These are phyloP conservation scores for Fusarium tuaranense DNA, from an alignment of 2,329 filamentous ascomycete species.

Conservation along the genomic window DNA sequence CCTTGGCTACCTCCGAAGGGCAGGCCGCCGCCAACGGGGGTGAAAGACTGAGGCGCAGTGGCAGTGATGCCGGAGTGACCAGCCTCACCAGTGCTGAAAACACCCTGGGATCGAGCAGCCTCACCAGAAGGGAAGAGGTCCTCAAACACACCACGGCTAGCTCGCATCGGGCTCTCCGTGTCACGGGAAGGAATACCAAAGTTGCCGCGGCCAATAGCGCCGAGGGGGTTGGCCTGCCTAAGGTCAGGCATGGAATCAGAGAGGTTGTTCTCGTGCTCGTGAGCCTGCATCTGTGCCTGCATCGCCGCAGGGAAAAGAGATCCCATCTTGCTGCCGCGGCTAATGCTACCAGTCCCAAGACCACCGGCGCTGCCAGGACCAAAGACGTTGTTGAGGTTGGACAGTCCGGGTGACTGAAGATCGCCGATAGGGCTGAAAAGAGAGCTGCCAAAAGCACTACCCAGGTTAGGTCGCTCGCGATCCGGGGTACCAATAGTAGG, in stretches of 20 bases:
- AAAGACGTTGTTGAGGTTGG: slow-evolving; percentile 77
- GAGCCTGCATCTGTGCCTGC: slow-evolving; percentile 88
- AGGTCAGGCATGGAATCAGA: slow-evolving; percentile 70
- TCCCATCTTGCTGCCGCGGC: slow-evolving; percentile 84
- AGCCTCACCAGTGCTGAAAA: slow-evolving; percentile 54
- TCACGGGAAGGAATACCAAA: slow-evolving; percentile 68
- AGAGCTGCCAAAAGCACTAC: slow-evolving; percentile 78
- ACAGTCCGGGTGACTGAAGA: slow-evolving; percentile 78
- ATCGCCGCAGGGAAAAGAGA: slow-evolving; percentile 89
- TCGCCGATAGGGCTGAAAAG: slow-evolving; percentile 84
- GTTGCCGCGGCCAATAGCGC: slow-evolving; percentile 73
- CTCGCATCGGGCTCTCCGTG: slow-evolving; percentile 69
- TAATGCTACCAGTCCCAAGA: slow-evolving; percentile 72
- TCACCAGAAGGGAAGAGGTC: slow-evolving; percentile 61
- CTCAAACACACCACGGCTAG: slow-evolving; percentile 66
- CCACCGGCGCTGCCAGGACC: slow-evolving; percentile 68
- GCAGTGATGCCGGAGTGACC: slow-evolving; percentile 50
- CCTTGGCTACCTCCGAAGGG: slow-evolving; percentile 52
- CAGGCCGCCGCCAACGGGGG: slow-evolving; percentile 49
- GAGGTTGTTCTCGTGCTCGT: slow-evolving; percentile 73
- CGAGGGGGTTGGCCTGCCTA: slow-evolving; percentile 71
- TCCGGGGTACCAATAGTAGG: slow-evolving; percentile 76
- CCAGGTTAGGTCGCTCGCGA: slow-evolving; percentile 68
- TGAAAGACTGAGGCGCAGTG: slow-evolving; percentile 51
- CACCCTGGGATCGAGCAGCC: slow-evolving; percentile 47